Evolutionary conservation across 1,284 basidiomycete species (phyloP), one percentile per base, ranked within the genome.

Genomic region (Lentinus polychrous): DNA sequence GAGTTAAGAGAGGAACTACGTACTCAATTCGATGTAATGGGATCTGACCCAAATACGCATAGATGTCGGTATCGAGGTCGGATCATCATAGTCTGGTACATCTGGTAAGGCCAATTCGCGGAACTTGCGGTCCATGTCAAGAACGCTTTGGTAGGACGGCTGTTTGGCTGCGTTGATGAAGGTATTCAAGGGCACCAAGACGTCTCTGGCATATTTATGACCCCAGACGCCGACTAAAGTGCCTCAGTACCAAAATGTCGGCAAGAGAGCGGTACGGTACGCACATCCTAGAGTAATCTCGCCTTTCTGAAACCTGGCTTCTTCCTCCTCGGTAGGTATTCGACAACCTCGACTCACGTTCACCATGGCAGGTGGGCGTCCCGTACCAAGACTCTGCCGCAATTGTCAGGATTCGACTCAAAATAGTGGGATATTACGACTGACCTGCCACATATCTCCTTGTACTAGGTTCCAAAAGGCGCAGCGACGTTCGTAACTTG

Each of bases 391-490:
- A 53, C 73, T 73, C 75, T 76, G 53, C 31, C 35, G 47, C 34
- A 33, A 46, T 48, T 31, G 22, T 23, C 39, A 40, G 46, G n/a
- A 39, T 10, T 18, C 46, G 40, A 15, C 32, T 33, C 12, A 1
- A 35, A 35, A 45, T 36, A 50, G 18, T 42, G 18, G 20, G 49
- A 3, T 33, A 17, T 8, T n/a, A 7, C n/a, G 2, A 56, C 61
- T 32, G 52, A 73, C 73, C 67, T 72, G 72, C 74, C 73, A 76
- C 24, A 74, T 52, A 15, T 69, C 65, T 7, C 59, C 71, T 31
- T 67, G 50, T 48, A 75, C 60, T 17, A 79, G 63, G 59, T 75
- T 76, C 74, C 75, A 79, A 60, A 78, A 79, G 60, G 77, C 76
- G 11, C 68, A 65, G 17, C 78, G 69, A 43, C 78, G 67, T 23